A percentile compares a stretch with the other conserved stretches of the same genome.
phyloP scores from a whole-genome alignment of 345 rosid species.

The Aethionema arabicum region DNA sequence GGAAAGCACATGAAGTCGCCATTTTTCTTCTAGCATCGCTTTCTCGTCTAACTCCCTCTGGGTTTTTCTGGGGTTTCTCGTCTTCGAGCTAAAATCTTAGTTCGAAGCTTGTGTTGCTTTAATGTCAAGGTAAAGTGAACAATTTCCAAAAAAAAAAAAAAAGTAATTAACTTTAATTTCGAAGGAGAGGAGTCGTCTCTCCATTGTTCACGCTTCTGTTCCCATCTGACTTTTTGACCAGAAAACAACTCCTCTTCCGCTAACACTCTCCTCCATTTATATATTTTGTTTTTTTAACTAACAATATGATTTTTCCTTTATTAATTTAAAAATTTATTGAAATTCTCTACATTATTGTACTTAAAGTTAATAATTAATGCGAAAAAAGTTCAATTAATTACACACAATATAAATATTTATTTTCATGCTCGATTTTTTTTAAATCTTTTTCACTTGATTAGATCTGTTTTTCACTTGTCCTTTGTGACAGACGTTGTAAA shows the following conservation, averaged over 20 bases:
- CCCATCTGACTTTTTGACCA: constrained; percentile 29
- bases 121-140: constrained; percentile 39
- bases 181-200: constrained; percentile 22
- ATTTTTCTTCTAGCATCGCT: constrained; percentile 34
- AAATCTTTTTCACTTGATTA: too few relatives aligned
- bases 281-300: too few relatives aligned
- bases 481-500: neutral
- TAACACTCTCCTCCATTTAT: too few relatives aligned
- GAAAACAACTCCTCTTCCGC: constrained; percentile 8
- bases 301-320: too few relatives aligned
- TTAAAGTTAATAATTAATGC: too few relatives aligned
- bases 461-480: constrained; percentile 10
- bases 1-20: constrained; percentile 49
- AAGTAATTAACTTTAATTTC: neutral
- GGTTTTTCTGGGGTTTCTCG: constrained; percentile 8
- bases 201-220: constrained; percentile 28
- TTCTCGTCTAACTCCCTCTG: constrained; percentile 20
- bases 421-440: neutral
- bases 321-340: too few relatives aligned
- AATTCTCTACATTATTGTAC: too few relatives aligned
- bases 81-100: neutral
- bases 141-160: constrained; percentile 7
- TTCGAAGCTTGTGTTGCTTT: constrained; percentile 37
- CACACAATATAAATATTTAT: too few relatives aligned
- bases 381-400: too few relatives aligned